Percentiles rank a stretch among this genome's conserved stretches.
These are phyloP conservation scores for Arthrobotrys entomopaga DNA, from an alignment of 2,329 filamentous ascomycete species.

Conservation along the genomic window DNA sequence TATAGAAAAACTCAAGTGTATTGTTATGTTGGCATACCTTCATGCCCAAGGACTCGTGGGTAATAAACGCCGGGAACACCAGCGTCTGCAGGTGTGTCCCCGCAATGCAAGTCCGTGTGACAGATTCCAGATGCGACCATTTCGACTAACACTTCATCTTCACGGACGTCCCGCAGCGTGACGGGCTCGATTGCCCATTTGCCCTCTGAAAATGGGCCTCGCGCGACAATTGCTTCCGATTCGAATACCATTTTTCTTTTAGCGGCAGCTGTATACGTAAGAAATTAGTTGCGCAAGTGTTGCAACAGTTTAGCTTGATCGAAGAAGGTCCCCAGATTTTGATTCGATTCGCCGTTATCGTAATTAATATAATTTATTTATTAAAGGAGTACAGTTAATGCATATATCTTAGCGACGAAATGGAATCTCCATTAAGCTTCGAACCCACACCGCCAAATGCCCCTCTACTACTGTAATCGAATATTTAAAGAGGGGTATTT, in stretches of 20 bases:
- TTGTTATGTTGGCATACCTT: background rate
- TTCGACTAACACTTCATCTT: background rate
- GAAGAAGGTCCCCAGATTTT: no score
- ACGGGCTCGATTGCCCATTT: constrained; percentile 1
- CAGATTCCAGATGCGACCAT: constrained; percentile 6
- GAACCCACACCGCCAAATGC: background rate
- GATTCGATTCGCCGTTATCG: no score
- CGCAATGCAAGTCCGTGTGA: background rate
- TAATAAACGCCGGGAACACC: background rate
- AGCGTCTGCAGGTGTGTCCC: background rate
- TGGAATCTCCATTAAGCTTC: background rate
- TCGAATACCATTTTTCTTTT: background rate
- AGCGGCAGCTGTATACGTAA: background rate
- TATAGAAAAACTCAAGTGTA: background rate
- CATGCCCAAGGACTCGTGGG: background rate
- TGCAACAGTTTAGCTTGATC: no score
- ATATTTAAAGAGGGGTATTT: constrained; percentile 3
- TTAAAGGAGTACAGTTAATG: background rate
- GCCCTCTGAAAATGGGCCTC: constrained; percentile 1
- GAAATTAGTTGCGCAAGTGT: background rate
- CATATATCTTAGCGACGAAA: background rate
- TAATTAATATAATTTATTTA: no score
- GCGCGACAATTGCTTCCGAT: background rate
- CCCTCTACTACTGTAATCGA: background rate
- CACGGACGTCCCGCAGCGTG: background rate